Conservation (phyloP, 2,329 filamentous ascomycete genomes). For the Orbilia ellipsospora region DNA sequence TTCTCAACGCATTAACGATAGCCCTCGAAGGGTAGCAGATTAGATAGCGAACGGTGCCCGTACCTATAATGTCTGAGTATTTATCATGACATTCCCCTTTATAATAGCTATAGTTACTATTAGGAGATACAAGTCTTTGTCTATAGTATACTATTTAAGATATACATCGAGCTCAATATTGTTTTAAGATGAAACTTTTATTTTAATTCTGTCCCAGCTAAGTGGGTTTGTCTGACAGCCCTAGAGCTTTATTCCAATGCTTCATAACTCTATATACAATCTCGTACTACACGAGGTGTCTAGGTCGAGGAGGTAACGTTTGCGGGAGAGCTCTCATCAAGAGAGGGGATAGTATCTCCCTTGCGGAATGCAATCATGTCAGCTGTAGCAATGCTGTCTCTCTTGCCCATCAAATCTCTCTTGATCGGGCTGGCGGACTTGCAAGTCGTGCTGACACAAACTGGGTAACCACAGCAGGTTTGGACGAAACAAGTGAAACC, state of each 20-base stretch:
- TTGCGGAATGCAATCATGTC: constrained; percentile 52
- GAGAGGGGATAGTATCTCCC: constrained; percentile 38
- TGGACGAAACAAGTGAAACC: constrained; percentile 47
- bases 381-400: constrained; percentile 16
- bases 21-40: no score
- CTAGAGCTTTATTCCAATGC: background rate
- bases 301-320: background rate
- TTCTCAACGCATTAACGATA: constrained; percentile 7
- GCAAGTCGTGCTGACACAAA: constrained; percentile 53
- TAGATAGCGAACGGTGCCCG: no score
- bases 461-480: constrained; percentile 46
- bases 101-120: no score
- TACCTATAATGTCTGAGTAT: no score
- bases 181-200: background rate
- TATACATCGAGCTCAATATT: background rate
- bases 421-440: constrained; percentile 50
- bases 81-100: no score
- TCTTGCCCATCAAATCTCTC: constrained; percentile 35
- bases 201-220: background rate
- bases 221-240: background rate
- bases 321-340: constrained; percentile 16
- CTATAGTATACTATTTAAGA: background rate
- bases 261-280: background rate
- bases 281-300: background rate
- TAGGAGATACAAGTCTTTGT: background rate